Evolutionary conservation across 169 alveolate species (phyloP).

Genomic region (Babesia ovis): DNA sequence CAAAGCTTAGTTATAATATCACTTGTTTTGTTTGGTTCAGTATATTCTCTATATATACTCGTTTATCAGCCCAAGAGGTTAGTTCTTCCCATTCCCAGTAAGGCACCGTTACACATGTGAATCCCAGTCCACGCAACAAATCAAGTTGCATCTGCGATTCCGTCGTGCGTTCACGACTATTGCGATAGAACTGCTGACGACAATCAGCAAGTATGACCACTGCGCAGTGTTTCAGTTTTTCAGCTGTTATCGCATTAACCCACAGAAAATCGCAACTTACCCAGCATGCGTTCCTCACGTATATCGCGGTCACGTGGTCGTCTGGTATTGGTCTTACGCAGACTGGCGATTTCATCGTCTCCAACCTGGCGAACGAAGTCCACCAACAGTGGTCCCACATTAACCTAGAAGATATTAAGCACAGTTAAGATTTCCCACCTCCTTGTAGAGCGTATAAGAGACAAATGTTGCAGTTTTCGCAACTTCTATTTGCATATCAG

Average conservation of each 20-base stretch:
- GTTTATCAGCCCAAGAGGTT: slow-evolving; percentile 9
- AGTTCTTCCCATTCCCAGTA: slow-evolving; percentile 33
- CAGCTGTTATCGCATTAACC: not conserved
- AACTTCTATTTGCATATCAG: slow-evolving; percentile 23
- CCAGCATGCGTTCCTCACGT: slow-evolving; percentile 13
- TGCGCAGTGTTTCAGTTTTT: not conserved
- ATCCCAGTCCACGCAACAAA: slow-evolving; percentile 13
- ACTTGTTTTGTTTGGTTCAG: no score
- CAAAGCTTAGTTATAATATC: no score
- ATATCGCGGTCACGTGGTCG: slow-evolving; percentile 1
- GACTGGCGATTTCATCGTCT: slow-evolving; percentile 3
- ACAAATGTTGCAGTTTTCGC: slow-evolving; percentile 36
- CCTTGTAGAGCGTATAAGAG: slow-evolving; percentile 21
- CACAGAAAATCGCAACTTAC: not conserved
- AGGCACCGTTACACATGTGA: slow-evolving; percentile 4
- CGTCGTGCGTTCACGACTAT: slow-evolving; percentile 11
- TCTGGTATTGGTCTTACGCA: not conserved
- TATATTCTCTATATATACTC: not conserved
- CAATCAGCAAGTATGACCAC: slow-evolving; percentile 2
- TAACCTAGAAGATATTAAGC: slow-evolving; percentile 15
- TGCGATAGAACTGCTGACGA: slow-evolving; percentile 6
- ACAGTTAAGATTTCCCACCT: slow-evolving; percentile 3
- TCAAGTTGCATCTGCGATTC: slow-evolving; percentile 8
- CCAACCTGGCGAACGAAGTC: slow-evolving; percentile 27
- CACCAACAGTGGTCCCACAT: slow-evolving; percentile 42